These are phyloP conservation scores for Penstemon newberryi DNA, from an alignment of 257 asterid species.

Conservation along the genomic window DNA sequence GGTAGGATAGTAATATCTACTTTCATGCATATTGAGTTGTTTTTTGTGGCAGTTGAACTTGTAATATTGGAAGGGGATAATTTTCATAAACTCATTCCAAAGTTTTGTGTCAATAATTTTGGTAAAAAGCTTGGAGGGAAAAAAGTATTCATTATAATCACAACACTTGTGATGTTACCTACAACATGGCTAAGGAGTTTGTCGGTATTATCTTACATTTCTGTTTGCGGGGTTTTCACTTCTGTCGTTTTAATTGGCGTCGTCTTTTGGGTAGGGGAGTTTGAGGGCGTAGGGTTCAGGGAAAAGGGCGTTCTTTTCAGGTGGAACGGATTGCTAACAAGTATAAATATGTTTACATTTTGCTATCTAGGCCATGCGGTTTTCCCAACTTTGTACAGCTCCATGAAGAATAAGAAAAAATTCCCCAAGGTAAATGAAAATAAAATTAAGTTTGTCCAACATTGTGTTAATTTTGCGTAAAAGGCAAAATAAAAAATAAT, in stretches of 20 bases:
- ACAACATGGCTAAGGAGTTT: conserved; percentile 40
- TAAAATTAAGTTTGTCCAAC: too few species aligned
- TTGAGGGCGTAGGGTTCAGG: conserved; percentile 34
- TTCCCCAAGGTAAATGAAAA: conserved; percentile 32
- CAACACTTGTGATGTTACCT: conserved; percentile 17
- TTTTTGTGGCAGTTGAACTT: conserved; percentile 37
- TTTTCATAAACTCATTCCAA: conserved; percentile 26
- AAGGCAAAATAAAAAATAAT: too few species aligned
- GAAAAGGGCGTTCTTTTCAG: conserved; percentile 34
- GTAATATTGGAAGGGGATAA: conserved; percentile 44
- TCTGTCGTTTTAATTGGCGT: conserved; percentile 27
- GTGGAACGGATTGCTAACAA: conserved; percentile 35
- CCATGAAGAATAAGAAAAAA: conserved; percentile 38
- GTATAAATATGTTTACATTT: conserved; percentile 37
- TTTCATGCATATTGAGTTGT: conserved; percentile 38
- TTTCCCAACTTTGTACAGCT: conserved; percentile 37
- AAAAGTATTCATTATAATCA: conserved; percentile 26
- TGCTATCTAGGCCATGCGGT: conserved; percentile 42
- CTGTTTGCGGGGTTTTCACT: conserved; percentile 39
- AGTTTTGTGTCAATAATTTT: not conserved
- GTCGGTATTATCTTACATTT: conserved; percentile 35
- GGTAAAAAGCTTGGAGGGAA: conserved; percentile 24
- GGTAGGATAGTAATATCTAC: conserved; percentile 31
- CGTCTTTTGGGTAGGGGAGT: conserved; percentile 31
- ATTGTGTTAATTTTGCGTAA: too few species aligned